Conservation (phyloP, 1,284 basidiomycete genomes). For the Trichosporon sp. region DNA sequence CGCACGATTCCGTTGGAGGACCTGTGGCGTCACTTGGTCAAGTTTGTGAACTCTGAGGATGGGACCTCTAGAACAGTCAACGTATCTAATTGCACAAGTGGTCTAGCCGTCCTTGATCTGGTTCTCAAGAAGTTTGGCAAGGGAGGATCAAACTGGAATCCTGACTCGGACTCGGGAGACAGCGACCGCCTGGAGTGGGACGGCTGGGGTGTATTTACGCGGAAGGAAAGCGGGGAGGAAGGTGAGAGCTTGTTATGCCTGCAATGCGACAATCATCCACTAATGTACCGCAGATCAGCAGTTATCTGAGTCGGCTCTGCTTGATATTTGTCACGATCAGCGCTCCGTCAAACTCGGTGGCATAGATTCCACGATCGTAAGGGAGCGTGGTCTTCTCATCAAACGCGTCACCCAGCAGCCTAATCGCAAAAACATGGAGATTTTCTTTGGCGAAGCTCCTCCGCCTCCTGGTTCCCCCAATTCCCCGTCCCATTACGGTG, state of each 20-base stretch:
- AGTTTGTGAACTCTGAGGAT: slow-evolving; percentile 79
- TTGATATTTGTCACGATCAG: slow-evolving; percentile 81
- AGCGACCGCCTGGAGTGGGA: slow-evolving; percentile 71
- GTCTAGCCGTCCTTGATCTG: slow-evolving; percentile 79
- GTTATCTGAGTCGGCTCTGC: slow-evolving; percentile 78
- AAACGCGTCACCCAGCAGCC: slow-evolving; percentile 61
- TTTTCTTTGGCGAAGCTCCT: slow-evolving; percentile 64
- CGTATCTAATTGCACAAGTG: slow-evolving; percentile 73
- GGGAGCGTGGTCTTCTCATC: slow-evolving; percentile 80
- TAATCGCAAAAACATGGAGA: slow-evolving; percentile 60
- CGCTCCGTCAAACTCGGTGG: slow-evolving; percentile 62
- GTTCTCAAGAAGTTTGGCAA: slow-evolving; percentile 87
- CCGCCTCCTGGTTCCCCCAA: slow-evolving; percentile 58
- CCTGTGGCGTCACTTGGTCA: slow-evolving; percentile 76
- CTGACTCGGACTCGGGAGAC: slow-evolving; percentile 53
- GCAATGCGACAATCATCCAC: not conserved
- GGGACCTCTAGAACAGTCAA: slow-evolving; percentile 74
- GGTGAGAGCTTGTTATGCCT: slow-evolving; percentile 59
- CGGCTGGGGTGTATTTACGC: slow-evolving; percentile 80
- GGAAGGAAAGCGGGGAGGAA: slow-evolving; percentile 63
- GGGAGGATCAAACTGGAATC: slow-evolving; percentile 51
- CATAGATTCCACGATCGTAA: slow-evolving; percentile 40
- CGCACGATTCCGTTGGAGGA: slow-evolving; percentile 69
- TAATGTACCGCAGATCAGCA: slow-evolving; percentile 62
- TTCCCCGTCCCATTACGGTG: slow-evolving; percentile 56